Evolutionary conservation across 2,329 filamentous ascomycete genomes (phyloP), one percentile per base, ranked within the genome.

Genomic region (Xylaria sp.): DNA sequence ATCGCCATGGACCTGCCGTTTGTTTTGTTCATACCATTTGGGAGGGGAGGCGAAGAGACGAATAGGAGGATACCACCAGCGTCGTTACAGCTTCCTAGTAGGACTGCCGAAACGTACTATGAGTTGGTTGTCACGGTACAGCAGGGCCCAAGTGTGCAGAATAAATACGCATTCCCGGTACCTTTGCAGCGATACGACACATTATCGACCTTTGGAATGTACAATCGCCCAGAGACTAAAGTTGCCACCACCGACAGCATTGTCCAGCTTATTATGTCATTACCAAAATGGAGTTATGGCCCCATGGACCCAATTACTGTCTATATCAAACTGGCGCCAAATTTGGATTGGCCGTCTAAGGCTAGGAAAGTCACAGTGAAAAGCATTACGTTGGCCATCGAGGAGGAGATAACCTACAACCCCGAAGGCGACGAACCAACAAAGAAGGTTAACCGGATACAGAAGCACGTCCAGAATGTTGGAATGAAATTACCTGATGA

Each of bases 371-470:
- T 98, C 62, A 95, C 93, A 51, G 97, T 99, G 77, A 91, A 94
- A 77, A 96, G 96, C 77, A 96, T 99, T 74, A 97, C 94, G 1
- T 90, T 98, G 49, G 89, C 90, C 13, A 97, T 99, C 74, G 96
- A 98, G 77, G 96, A 99, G 81, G 95, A 98, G 79, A 97, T 98
- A 67, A 97, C 96, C n/a, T 99, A 93, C 82, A 98, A 99, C 73
- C 96, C 96, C 36, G 95, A 98, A 81, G 96, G 96, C 58, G 96
- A 98, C 77, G 96, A 98, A 78, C 94, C 94, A 33, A 92, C 92
- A 38, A 93, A 93, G 73, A 97, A 97, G 80, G 85, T 93, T 73
- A 97, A 97, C 80, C 92, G 90, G 65, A 84, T 99, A 72, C 91
- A 92, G 31, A 96, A 94, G 79, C 92, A 95, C 74, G 91, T 91